Percentiles rank a stretch among this genome's conserved stretches.
These are phyloP conservation scores for Penicillium psychrosexuale DNA, from an alignment of 2,329 filamentous ascomycete genomes.

Conservation along the genomic window DNA sequence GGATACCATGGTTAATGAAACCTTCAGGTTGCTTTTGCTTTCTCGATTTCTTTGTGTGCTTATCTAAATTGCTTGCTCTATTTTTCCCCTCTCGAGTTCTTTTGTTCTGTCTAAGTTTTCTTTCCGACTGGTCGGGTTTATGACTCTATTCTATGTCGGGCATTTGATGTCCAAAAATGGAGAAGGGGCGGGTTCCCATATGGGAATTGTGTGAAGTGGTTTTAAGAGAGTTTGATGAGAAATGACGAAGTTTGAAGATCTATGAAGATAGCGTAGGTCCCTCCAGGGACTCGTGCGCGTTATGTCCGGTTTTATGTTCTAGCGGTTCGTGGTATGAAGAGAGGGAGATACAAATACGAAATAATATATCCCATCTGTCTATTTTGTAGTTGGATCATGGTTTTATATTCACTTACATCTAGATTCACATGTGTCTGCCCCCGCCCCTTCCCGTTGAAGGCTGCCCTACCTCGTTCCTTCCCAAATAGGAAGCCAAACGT, in stretches of 20 bases:
- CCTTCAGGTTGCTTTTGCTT: slow-evolving; percentile 15
- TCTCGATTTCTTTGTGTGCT: slow-evolving; percentile 12
- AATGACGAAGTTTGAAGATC: slow-evolving; percentile 11
- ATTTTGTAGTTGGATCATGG: background rate
- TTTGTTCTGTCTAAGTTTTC: slow-evolving; percentile 5
- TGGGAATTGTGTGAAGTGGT: slow-evolving; percentile 8
- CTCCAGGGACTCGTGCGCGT: slow-evolving; percentile 11
- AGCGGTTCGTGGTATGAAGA: slow-evolving; percentile 11
- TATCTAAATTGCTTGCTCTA: slow-evolving; percentile 25
- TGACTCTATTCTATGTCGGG: slow-evolving; percentile 15
- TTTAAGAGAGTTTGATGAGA: slow-evolving; percentile 12
- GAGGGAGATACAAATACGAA: slow-evolving; percentile 23
- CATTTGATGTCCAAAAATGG: slow-evolving; percentile 12
- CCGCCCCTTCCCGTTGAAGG: background rate
- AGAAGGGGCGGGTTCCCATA: background rate
- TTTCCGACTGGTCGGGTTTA: slow-evolving; percentile 14
- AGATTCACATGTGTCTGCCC: background rate
- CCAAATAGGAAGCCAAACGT: background rate
- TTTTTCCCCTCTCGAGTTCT: slow-evolving; percentile 7
- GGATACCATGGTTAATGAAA: slow-evolving; percentile 23
- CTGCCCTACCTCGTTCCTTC: background rate
- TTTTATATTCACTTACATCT: background rate
- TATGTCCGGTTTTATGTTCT: slow-evolving; percentile 16
- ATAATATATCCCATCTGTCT: slow-evolving; percentile 15
- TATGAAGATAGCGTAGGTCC: slow-evolving; percentile 8